These are phyloP conservation scores for Eucalyptus marginata DNA, from an alignment of 345 rosid genomes.

Conservation along the genomic window DNA sequence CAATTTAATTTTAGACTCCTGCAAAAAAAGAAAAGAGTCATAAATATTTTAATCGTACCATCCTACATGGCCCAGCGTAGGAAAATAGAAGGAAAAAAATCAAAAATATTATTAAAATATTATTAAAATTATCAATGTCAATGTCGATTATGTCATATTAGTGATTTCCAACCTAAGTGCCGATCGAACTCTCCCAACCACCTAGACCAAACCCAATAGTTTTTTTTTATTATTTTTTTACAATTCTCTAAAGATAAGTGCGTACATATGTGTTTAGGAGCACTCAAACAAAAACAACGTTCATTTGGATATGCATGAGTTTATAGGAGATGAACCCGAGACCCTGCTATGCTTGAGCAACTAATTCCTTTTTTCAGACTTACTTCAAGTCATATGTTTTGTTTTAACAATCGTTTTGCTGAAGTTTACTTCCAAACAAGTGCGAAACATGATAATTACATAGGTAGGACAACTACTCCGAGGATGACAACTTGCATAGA, in stretches of 20 bases:
- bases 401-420: no score
- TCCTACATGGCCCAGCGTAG: fast-evolving
- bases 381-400: background rate
- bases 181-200: fast-evolving
- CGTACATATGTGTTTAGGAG: background rate
- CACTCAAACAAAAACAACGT: background rate
- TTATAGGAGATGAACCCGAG: background rate
- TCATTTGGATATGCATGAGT: background rate
- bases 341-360: background rate
- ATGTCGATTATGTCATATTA: fast-evolving
- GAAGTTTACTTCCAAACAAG: no score
- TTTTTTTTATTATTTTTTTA: no score
- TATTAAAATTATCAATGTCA: fast-evolving
- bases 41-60: no score
- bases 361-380: background rate
- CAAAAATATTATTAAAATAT: no score
- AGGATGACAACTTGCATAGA: background rate
- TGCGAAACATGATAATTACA: background rate
- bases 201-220: no score
- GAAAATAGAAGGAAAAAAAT: no score
- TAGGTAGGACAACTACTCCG: background rate
- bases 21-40: no score
- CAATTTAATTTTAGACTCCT: no score
- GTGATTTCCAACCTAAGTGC: fast-evolving
- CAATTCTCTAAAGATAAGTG: background rate